Percentiles rank a stretch among this genome's conserved stretches.
Evolutionary conservation across 805 yeast species (phyloP).

Genomic region (Saturnispora zaruensis): DNA sequence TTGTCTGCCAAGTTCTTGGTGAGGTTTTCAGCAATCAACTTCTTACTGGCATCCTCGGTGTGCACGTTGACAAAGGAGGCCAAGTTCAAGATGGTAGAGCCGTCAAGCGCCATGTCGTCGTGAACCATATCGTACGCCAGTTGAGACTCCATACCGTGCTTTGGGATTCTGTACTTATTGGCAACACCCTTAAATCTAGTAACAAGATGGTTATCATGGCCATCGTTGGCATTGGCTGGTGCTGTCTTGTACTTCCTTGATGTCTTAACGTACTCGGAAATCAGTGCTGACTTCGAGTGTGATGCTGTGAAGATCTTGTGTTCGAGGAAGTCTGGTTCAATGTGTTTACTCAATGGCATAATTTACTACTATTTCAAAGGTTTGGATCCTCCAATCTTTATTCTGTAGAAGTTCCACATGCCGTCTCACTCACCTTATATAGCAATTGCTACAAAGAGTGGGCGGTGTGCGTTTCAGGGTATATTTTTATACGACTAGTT

Average conservation of each 20-base stretch:
- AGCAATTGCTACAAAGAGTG: not conserved
- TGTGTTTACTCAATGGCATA: slow-evolving; percentile 39
- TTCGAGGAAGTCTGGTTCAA: slow-evolving; percentile 38
- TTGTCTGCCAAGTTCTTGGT: slow-evolving; percentile 87
- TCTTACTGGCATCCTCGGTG: slow-evolving; percentile 43
- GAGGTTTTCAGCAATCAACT: slow-evolving; percentile 58
- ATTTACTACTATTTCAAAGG: not conserved
- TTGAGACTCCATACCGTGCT: slow-evolving; percentile 42
- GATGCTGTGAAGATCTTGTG: slow-evolving; percentile 23
- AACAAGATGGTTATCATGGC: slow-evolving; percentile 13
- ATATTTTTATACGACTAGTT: not conserved
- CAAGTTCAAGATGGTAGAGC: slow-evolving; percentile 72
- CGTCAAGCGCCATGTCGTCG: slow-evolving; percentile 74
- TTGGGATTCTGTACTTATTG: slow-evolving; percentile 55
- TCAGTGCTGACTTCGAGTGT: slow-evolving; percentile 8
- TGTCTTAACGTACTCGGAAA: slow-evolving; percentile 16
- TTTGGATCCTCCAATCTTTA: too few species aligned
- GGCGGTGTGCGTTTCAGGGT: not conserved
- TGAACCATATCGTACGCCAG: slow-evolving; percentile 55
- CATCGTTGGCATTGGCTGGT: not conserved
- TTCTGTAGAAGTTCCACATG: not conserved
- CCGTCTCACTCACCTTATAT: not conserved
- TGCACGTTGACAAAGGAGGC: slow-evolving; percentile 86
- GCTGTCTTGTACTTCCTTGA: slow-evolving; percentile 12
- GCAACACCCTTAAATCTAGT: slow-evolving; percentile 28